Evolutionary conservation across 352 stramenopile genomes (phyloP).

Genomic region (Globisporangium uncinulatum): DNA sequence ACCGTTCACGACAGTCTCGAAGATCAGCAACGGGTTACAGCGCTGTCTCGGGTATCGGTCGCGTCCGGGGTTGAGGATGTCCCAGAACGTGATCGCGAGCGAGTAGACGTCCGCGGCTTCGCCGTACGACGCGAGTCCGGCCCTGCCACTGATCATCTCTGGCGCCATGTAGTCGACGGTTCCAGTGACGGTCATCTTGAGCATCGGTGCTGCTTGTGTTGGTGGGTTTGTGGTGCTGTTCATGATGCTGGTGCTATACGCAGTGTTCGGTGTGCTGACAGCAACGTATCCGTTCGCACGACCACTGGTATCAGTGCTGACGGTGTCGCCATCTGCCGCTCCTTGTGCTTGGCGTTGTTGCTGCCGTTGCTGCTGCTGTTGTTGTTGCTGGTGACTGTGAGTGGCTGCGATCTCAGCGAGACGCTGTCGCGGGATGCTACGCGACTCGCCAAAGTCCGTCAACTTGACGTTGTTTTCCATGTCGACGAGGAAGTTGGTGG

Average conservation of each 20-base stretch:
- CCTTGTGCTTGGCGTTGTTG: neutral
- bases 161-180: neutral
- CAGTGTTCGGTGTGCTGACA: too few relatives aligned
- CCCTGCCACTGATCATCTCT: neutral
- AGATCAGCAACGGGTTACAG: constrained; percentile 1
- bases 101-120: constrained; percentile 59
- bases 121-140: neutral
- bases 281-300: constrained; percentile 2
- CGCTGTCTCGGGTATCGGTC: constrained; percentile 40
- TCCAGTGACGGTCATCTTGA: too few relatives aligned
- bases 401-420: neutral
- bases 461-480: constrained; percentile 13
- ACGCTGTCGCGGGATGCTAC: constrained; percentile 13
- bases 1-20: constrained; percentile 22
- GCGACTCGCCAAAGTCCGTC: constrained; percentile 23
- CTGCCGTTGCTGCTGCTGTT: too few relatives aligned
- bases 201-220: too few relatives aligned
- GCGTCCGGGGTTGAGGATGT: constrained; percentile 46
- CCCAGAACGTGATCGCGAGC: constrained; percentile 56
- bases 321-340: too few relatives aligned
- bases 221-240: too few relatives aligned
- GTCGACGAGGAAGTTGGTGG: constrained; percentile 56
- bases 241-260: too few relatives aligned
- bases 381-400: too few relatives aligned
- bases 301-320: too few relatives aligned